A percentile compares a stretch with the other conserved stretches of the same genome.
Evolutionary conservation across 2,329 filamentous ascomycete genomes (phyloP).

Genomic region (Nemania sp.): DNA sequence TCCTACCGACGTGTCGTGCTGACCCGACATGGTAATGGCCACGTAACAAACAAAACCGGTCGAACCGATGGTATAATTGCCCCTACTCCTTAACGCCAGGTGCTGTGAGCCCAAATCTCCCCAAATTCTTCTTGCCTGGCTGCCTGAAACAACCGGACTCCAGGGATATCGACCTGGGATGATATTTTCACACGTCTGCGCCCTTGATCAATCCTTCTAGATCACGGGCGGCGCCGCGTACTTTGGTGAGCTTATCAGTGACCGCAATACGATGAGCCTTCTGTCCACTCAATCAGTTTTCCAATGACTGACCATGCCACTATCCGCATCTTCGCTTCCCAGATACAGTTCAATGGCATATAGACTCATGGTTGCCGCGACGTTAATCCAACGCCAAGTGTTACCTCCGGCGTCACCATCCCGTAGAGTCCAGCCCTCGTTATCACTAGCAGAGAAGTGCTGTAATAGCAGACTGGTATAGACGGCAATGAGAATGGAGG

Average conservation of each 20-base stretch:
- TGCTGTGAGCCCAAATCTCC: constrained; percentile 49
- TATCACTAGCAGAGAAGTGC: constrained; percentile 85
- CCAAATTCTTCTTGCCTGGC: constrained; percentile 41
- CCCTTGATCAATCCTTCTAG: constrained; percentile 10
- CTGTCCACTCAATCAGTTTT: constrained; percentile 76
- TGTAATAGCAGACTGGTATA: constrained; percentile 97
- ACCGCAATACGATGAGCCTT: constrained; percentile 2
- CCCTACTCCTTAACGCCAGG: constrained; percentile 51
- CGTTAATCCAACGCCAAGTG: constrained; percentile 92
- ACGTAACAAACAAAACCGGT: constrained; percentile 48
- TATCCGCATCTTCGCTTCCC: constrained; percentile 83
- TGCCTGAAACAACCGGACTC: constrained; percentile 35
- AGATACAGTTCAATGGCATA: constrained; percentile 93
- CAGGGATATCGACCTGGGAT: constrained; percentile 21
- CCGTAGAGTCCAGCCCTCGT: constrained; percentile 84
- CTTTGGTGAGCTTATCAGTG: constrained; percentile 29
- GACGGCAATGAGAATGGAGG: constrained; percentile 92
- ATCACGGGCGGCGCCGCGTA: constrained; percentile 17
- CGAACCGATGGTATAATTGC: constrained; percentile 51
- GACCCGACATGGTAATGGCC: constrained; percentile 29
- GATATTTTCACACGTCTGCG: background rate
- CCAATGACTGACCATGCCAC: constrained; percentile 82
- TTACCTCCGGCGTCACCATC: constrained; percentile 86
- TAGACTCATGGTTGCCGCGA: constrained; percentile 86
- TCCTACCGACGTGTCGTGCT: constrained; percentile 15